Base-by-base conservation (phyloP, 2,329 filamentous ascomycete genomes). In the Periconia sp. region DNA sequence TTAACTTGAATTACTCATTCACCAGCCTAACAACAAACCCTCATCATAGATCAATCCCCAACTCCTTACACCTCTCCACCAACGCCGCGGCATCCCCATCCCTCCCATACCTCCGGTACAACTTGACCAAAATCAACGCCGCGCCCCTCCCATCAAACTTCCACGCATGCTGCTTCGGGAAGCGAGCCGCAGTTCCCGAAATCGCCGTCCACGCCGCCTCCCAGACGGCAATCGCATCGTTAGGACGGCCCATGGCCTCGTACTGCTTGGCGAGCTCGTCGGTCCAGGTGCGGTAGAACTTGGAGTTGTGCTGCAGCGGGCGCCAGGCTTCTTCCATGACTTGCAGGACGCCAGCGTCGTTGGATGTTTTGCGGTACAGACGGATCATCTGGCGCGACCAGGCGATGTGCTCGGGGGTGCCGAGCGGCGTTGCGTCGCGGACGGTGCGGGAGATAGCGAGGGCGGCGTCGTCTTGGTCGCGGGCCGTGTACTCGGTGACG, bases 331-430 rank as follows among this genome's bases (percentile, higher is more conserved):
- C 51, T 31, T 45, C 47, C 14, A 30, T 44, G 40, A 53, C 47
- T 2, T 13, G 13, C 6, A 53, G 30, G 10, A 41, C 51, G 27
- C 35, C 51, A 2, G 6, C 46, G 23, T 37, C 9, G 10, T 45
- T 27, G 13, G 23, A 14, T 15, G 7, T 11, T 15, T 20, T 18
- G 19, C 49, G 20, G 27, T 40, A 30, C 51, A 49, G 49, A 2
- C 30, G 51, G 17, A 53, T 53, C 23, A 37, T 15, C 18, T 49
- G 46, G 2, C 51, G 45, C 31, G 51, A 53, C 51, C 51, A 53
- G 2, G 51, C 45, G 30, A 53, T 15, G 45, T 37, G 49, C n/a
- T 44, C 35, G 15, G 45, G 20, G 30, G 37, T 45, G 15, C 18
- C 23, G 20, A 23, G 45, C 18, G 49, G 18, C 2, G 49, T 41